These are phyloP conservation scores for Aleurites moluccanus DNA, from an alignment of 441 rosid species.

Conservation along the genomic window DNA sequence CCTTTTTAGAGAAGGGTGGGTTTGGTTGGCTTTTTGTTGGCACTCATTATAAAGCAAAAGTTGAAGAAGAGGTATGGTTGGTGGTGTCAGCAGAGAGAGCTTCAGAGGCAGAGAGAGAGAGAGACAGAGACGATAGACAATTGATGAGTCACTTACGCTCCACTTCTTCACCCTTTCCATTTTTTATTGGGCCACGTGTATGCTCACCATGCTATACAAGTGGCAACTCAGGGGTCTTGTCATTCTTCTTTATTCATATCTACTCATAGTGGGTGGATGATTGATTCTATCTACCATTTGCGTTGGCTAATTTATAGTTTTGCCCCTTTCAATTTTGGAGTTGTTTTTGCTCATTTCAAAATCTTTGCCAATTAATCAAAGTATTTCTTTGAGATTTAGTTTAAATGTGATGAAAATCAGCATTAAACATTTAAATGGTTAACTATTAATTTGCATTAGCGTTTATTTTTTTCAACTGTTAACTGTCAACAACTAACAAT, in stretches of 20 bases:
- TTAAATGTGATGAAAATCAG: too few species aligned
- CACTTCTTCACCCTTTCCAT: neutral
- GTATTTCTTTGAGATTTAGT: too few species aligned
- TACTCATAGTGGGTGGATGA: too few species aligned
- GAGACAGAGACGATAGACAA: too few species aligned
- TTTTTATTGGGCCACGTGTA: constrained; percentile 15
- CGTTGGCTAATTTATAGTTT: neutral
- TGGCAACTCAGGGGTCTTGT: constrained; percentile 37
- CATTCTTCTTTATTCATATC: constrained; percentile 11
- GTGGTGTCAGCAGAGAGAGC: constrained; percentile 1
- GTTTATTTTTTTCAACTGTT: too few species aligned
- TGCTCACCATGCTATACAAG: constrained; percentile 12
- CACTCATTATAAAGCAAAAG: neutral
- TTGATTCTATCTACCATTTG: too few species aligned
- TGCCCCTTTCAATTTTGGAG: neutral
- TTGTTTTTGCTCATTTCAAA: neutral
- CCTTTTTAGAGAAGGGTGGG: neutral
- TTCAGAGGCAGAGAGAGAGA: too few species aligned
- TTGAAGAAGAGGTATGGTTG: neutral
- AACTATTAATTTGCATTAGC: too few species aligned
- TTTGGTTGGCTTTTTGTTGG: constrained; percentile 10
- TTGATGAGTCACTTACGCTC: constrained; percentile 4
- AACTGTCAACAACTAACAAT: too few species aligned
- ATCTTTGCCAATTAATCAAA: too few species aligned
- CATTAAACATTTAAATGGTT: too few species aligned